Percentiles rank a stretch among this genome's conserved stretches.
These are phyloP conservation scores for Cercospora citrullina DNA, from an alignment of 2,329 filamentous ascomycete species.

Conservation along the genomic window DNA sequence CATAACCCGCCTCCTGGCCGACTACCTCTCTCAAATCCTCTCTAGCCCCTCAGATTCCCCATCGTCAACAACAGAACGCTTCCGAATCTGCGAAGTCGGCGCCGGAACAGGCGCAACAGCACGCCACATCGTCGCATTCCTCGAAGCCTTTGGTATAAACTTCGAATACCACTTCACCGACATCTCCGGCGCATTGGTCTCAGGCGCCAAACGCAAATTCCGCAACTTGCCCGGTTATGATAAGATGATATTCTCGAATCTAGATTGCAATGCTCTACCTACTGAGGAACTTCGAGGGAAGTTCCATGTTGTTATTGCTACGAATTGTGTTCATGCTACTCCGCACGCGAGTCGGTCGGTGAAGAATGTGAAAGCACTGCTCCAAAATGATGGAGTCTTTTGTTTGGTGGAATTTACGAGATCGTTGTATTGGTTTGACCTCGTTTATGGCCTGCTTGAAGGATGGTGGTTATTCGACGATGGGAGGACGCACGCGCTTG, in stretches of 20 bases:
- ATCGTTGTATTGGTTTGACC: conserved; percentile 36
- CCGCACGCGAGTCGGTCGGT: conserved; percentile 34
- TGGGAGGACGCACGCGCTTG: conserved; percentile 38
- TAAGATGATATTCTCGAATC: conserved; percentile 32
- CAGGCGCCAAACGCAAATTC: conserved; percentile 22
- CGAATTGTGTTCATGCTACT: conserved; percentile 43
- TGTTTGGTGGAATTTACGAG: conserved; percentile 40
- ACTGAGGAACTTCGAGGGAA: background rate
- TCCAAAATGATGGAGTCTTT: conserved; percentile 38
- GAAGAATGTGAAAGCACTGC: conserved; percentile 31
- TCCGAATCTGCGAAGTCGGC: conserved; percentile 47
- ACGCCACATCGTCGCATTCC: conserved; percentile 31
- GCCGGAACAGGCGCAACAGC: conserved; percentile 50
- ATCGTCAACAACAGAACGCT: background rate
- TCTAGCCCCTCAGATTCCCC: background rate
- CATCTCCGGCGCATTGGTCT: conserved; percentile 39
- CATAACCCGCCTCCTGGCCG: conserved; percentile 9
- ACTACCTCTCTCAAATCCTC: conserved; percentile 1
- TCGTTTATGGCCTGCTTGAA: conserved; percentile 41
- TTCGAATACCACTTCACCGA: conserved; percentile 51
- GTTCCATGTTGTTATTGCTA: conserved; percentile 39
- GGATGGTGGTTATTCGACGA: conserved; percentile 47
- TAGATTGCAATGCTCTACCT: conserved; percentile 26
- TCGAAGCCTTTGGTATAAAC: conserved; percentile 30
- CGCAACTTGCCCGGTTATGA: background rate